These are phyloP conservation scores for Thermoascus crustaceus DNA, from an alignment of 2,329 filamentous ascomycete species.

Conservation along the genomic window DNA sequence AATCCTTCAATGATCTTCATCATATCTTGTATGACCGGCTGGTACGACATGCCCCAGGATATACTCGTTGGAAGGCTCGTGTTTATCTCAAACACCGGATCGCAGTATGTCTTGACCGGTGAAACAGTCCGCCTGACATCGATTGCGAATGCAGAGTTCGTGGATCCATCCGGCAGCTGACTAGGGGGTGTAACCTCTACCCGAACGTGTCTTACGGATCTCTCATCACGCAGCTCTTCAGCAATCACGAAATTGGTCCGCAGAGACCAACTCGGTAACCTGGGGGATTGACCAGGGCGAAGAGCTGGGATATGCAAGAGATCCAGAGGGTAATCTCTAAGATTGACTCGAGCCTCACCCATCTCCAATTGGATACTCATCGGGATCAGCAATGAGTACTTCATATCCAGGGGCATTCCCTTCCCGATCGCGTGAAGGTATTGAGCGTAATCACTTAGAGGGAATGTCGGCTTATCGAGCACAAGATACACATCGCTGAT, in stretches of 20 bases:
- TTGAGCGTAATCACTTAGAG: constrained; percentile 67
- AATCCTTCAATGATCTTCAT: constrained; percentile 99
- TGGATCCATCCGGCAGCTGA: constrained; percentile 46
- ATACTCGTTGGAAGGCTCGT: constrained; percentile 85
- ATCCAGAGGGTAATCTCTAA: constrained; percentile 90
- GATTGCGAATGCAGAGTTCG: constrained; percentile 63
- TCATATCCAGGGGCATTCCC: constrained; percentile 85
- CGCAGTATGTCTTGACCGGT: constrained; percentile 92
- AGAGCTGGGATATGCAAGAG: constrained; percentile 82
- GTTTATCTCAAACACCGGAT: constrained; percentile 87
- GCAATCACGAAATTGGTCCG: constrained; percentile 91
- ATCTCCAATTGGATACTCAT: constrained; percentile 85
- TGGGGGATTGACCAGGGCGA: constrained; percentile 67
- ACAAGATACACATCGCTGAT: constrained; percentile 78
- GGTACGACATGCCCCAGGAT: constrained; percentile 95
- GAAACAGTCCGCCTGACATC: constrained; percentile 86
- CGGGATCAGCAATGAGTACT: constrained; percentile 81
- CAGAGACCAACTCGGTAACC: constrained; percentile 72
- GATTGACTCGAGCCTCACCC: constrained; percentile 75
- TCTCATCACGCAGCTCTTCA: constrained; percentile 76
- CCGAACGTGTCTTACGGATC: constrained; percentile 70
- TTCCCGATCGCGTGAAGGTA: constrained; percentile 91
- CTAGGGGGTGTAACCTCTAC: constrained; percentile 76
- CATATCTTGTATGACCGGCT: constrained; percentile 97
- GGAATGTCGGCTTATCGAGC: constrained; percentile 89